Base-by-base conservation (phyloP, 2,329 filamentous ascomycete species). In the Magnaporthiopsis incrustans region DNA sequence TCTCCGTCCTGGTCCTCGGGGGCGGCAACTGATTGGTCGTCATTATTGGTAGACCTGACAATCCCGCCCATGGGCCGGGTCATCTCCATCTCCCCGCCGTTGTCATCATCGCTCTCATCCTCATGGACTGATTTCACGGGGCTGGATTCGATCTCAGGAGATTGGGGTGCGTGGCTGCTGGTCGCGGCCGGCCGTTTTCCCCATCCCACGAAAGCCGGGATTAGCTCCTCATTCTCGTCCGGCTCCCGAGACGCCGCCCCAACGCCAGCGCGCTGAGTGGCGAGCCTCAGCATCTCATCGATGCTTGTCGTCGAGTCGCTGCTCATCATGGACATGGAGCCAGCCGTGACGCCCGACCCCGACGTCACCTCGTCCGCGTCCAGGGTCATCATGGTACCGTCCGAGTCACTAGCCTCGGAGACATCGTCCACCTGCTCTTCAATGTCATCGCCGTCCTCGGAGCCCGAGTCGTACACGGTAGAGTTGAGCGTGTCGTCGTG, bases 351-450 rank as follows among this genome's bases (percentile, higher is more conserved):
- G 59, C 85, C 77, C 22, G 89, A 90, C 32, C 85, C 87, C 38
- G 85, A 85, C 1, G 89, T 92, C 67, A 89, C 84, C 69, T 93
- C 90, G 64, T 95, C 90, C 25, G 90, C 81, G 66, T 94, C 91
- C 59, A 96, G 79, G 50, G 88, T 94, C 87, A 93, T 91, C 74
- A 91, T 89, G 0, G 90, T 93, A 35, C 87, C 89, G 67, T 89
- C 83, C 11, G 82, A 83, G 61, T 79, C 78, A 59, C 81, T 83
- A 30, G 79, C 81, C 63, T 75, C 76, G 1, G 76, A 78, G 63
- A 73, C 75, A 27, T 81, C 79, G 30, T 85, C 82, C 57, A 82
- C 82, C 7, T 82, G 79, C n/a, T 82, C 77, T 66, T 85, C 84
- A 1, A 84, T 76, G 15, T 77, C 81, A 69, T 85, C 83, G 27